Percentiles rank a stretch among this genome's conserved stretches.
Evolutionary conservation across 2,329 filamentous ascomycete genomes (phyloP).

Genomic region (Bipolaris oryzae): DNA sequence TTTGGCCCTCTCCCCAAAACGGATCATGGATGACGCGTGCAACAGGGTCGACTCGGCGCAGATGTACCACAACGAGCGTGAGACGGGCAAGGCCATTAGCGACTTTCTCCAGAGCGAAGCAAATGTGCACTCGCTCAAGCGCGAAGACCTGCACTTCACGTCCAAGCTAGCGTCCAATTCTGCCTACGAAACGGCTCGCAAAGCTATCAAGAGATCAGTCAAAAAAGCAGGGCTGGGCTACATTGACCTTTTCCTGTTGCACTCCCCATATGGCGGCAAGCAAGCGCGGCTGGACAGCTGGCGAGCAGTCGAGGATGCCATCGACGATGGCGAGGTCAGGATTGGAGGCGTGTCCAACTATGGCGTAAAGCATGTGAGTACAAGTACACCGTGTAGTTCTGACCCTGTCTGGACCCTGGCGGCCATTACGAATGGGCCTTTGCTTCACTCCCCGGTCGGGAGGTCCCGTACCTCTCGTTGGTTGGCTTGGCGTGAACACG

Average conservation of each 20-base stretch:
- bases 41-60: constrained; percentile 63
- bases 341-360: constrained; percentile 80
- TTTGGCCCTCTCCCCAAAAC: constrained; percentile 18
- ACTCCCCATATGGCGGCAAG: constrained; percentile 78
- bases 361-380: constrained; percentile 71
- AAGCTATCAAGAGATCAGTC: constrained; percentile 69
- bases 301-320: constrained; percentile 77
- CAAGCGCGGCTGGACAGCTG: constrained; percentile 72
- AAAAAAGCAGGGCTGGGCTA: constrained; percentile 72
- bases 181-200: constrained; percentile 70
- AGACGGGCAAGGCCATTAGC: constrained; percentile 69
- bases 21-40: constrained; percentile 29
- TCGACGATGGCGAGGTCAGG: constrained; percentile 71
- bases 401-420: constrained; percentile 4
- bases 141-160: constrained; percentile 79
- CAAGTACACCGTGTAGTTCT: too few species aligned
- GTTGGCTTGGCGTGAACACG: constrained; percentile 6
- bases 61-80: constrained; percentile 73
- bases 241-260: constrained; percentile 79
- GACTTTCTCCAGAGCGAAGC: constrained; percentile 58
- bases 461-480: constrained; percentile 3
- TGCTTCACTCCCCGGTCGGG: constrained; percentile 11
- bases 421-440: not conserved
- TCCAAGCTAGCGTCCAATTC: constrained; percentile 74
- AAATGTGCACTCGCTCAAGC: constrained; percentile 60